Evolutionary conservation across 805 yeast species (phyloP).

Genomic region (Candida bentonensis): DNA sequence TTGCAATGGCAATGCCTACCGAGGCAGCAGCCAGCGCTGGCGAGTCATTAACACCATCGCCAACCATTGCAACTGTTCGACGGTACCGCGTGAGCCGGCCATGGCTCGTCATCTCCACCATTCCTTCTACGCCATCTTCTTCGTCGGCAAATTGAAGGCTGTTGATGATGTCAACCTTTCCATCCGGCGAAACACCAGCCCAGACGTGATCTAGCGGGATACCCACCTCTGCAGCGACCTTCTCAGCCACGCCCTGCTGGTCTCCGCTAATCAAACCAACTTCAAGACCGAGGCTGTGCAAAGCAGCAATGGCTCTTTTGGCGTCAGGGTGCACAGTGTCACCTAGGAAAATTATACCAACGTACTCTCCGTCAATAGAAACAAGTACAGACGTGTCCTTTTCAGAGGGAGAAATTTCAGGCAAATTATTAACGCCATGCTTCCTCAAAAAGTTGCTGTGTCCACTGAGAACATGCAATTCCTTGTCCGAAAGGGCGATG

Average conservation of each 20-base stretch:
- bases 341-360: slow-evolving; percentile 52
- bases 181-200: slow-evolving; percentile 64
- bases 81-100: slow-evolving; percentile 5
- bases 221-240: slow-evolving; percentile 54
- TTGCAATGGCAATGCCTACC: slow-evolving; percentile 79
- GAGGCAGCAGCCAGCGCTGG: slow-evolving; percentile 87
- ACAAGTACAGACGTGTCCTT: slow-evolving; percentile 41
- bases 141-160: slow-evolving; percentile 31
- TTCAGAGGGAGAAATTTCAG: slow-evolving; percentile 5
- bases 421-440: slow-evolving; percentile 6
- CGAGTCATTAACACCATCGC: slow-evolving; percentile 97
- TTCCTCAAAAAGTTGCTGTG: slow-evolving; percentile 29
- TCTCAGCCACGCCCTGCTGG: slow-evolving; percentile 41
- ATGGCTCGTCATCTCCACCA: not conserved
- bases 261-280: slow-evolving; percentile 93
- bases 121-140: not conserved
- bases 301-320: slow-evolving; percentile 38
- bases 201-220: slow-evolving; percentile 50
- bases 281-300: slow-evolving; percentile 37
- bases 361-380: slow-evolving; percentile 38
- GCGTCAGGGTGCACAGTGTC: slow-evolving; percentile 64
- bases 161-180: slow-evolving; percentile 55
- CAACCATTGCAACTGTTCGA: slow-evolving; percentile 64
- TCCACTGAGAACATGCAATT: slow-evolving; percentile 36
- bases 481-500: slow-evolving; percentile 3